Evolutionary conservation across 2,329 filamentous ascomycete species (phyloP).

Genomic region (Oidium heveae): DNA sequence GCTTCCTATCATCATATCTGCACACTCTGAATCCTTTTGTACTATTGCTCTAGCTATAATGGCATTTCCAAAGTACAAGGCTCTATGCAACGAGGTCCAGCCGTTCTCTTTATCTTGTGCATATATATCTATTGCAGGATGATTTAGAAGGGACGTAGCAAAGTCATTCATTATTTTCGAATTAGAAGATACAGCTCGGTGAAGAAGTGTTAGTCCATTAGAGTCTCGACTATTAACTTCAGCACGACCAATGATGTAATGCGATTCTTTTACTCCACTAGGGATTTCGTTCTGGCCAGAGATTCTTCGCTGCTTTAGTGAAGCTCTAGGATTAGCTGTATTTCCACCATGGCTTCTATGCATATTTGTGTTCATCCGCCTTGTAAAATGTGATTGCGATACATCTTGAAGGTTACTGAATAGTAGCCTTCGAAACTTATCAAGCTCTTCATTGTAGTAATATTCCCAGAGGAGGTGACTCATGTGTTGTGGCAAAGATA

Average conservation of each 20-base stretch:
- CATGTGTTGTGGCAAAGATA: constrained; percentile 31
- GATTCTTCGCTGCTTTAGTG: constrained; percentile 24
- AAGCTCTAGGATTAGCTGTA: constrained; percentile 24
- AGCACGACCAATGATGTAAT: constrained; percentile 21
- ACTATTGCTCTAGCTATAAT: constrained; percentile 64
- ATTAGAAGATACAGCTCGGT: constrained; percentile 59
- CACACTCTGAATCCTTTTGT: constrained; percentile 38
- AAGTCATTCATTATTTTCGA: constrained; percentile 46
- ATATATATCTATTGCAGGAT: constrained; percentile 67
- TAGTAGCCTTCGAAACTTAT: constrained; percentile 74
- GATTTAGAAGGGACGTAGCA: constrained; percentile 53
- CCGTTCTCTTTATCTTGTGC: constrained; percentile 73
- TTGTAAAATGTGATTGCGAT: constrained; percentile 16
- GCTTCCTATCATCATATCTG: constrained; percentile 31
- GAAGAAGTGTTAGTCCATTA: constrained; percentile 56
- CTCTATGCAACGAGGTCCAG: constrained; percentile 85
- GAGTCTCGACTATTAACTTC: constrained; percentile 74
- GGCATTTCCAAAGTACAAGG: constrained; percentile 73
- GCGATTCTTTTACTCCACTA: constrained; percentile 21
- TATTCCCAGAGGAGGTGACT: constrained; percentile 92
- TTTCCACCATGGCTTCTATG: constrained; percentile 16
- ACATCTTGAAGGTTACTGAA: constrained; percentile 33
- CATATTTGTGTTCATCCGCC: constrained; percentile 18
- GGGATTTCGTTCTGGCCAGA: constrained; percentile 23
- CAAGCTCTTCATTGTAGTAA: constrained; percentile 95